A percentile compares a stretch with the other conserved stretches of the same genome.
Evolutionary conservation across 208 protist genomes (phyloP).

Genomic region (Leishmania guyanensis): DNA sequence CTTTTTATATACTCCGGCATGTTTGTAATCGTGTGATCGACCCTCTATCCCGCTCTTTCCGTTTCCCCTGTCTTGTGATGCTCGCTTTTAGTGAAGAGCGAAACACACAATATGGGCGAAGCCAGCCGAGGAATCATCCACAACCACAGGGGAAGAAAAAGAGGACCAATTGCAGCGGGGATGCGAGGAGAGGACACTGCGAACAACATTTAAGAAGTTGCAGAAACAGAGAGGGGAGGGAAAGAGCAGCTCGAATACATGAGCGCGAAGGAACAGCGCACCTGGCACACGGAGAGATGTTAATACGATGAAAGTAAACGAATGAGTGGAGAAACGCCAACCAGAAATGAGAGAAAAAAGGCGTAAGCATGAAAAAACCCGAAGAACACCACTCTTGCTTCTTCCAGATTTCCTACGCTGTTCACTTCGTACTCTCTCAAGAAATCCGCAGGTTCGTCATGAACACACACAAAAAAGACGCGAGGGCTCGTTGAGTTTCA

Average conservation of each 20-base stretch:
- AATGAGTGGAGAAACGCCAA: not conserved
- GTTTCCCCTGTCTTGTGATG: not conserved
- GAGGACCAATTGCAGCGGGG: no score
- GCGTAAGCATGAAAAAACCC: not conserved
- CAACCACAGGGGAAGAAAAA: no score
- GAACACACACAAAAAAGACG: not conserved
- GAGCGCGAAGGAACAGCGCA: not conserved
- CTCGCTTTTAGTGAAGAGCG: not conserved
- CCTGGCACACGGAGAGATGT: not conserved
- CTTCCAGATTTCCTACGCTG: not conserved
- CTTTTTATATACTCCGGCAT: not conserved
- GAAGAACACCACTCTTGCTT: not conserved
- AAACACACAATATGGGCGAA: not conserved
- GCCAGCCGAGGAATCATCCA: not conserved
- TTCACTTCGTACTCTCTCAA: not conserved
- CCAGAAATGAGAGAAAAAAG: conserved; percentile 10
- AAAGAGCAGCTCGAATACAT: not conserved
- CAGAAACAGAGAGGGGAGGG: not conserved
- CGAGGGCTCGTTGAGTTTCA: no score
- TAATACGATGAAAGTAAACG: not conserved
- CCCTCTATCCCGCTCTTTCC: not conserved
- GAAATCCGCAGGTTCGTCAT: not conserved
- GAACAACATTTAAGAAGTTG: not conserved
- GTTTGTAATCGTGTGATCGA: not conserved
- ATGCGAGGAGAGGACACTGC: not conserved